These are phyloP conservation scores for Mycena capillaripes DNA, from an alignment of 768 basidiomycete species.

Conservation along the genomic window DNA sequence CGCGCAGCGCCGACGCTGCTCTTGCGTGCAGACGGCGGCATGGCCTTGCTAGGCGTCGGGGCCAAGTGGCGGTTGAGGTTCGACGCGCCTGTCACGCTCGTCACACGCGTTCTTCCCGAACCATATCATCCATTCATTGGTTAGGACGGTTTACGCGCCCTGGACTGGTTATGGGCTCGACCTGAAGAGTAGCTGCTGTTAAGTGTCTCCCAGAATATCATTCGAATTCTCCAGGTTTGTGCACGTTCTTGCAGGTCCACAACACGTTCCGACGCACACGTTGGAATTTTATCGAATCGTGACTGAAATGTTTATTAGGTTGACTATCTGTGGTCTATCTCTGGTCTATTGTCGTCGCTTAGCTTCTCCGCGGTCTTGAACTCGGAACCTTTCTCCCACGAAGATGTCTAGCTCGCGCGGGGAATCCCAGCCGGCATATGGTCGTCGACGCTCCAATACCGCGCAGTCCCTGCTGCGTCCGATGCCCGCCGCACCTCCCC, in stretches of 20 bases:
- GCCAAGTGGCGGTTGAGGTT: background rate
- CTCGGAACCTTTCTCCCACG: slow-evolving; percentile 24
- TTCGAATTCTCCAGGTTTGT: background rate
- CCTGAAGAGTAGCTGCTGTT: background rate
- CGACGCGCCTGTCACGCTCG: background rate
- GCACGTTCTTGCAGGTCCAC: background rate
- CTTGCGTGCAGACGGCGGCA: slow-evolving; percentile 62
- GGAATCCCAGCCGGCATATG: slow-evolving; percentile 72
- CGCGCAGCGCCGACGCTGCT: slow-evolving; percentile 62
- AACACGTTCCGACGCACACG: background rate
- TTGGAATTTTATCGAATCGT: background rate
- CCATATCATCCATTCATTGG: background rate
- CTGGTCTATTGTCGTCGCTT: background rate
- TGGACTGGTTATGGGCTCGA: background rate
- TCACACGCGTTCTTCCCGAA: background rate
- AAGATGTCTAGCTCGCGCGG: slow-evolving; percentile 73
- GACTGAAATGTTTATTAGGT: background rate
- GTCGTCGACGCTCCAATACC: slow-evolving; percentile 82
- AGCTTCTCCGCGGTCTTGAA: background rate
- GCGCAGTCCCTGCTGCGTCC: slow-evolving; percentile 74
- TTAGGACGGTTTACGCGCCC: background rate
- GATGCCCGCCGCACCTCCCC: slow-evolving; percentile 55
- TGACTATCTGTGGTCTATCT: too few relatives aligned
- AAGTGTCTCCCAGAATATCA: background rate
- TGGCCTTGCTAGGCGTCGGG: too few relatives aligned